Conservation (phyloP, 2,329 filamentous ascomycete genomes). For the Rhexocercosporidium sp. region DNA sequence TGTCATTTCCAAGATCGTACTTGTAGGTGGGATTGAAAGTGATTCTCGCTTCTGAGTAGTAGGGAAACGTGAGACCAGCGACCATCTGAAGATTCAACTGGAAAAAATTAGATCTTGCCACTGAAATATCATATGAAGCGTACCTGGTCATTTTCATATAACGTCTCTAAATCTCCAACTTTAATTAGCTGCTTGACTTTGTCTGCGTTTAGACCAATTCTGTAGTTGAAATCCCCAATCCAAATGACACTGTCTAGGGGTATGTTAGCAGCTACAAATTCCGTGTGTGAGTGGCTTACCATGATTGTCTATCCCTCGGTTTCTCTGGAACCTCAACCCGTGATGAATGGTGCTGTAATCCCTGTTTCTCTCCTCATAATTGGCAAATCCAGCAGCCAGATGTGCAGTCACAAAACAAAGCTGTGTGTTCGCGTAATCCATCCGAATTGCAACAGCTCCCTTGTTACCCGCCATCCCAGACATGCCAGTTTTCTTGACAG, state of each 20-base stretch:
- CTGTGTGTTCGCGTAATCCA: conserved; percentile 91
- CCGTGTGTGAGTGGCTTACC: conserved; percentile 50
- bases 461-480: conserved; percentile 99
- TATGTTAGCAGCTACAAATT: conserved; percentile 32
- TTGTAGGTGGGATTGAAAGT: conserved; percentile 95
- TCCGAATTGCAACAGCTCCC: conserved; percentile 92
- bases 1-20: conserved; percentile 86
- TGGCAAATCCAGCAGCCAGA: conserved; percentile 92
- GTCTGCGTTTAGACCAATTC: conserved; percentile 84
- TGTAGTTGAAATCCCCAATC: conserved; percentile 98
- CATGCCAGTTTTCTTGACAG: conserved; percentile 91
- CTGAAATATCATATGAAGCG: conserved; percentile 17
- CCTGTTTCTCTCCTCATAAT: conserved; percentile 93
- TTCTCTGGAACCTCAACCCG: conserved; percentile 88
- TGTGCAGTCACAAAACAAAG: conserved; percentile 97
- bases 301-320: conserved; percentile 89
- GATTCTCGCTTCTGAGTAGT: conserved; percentile 89
- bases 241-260: conserved; percentile 76
- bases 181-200: conserved; percentile 76
- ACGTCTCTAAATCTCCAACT: conserved; percentile 71
- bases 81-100: conserved; percentile 96
- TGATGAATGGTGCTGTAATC: conserved; percentile 76
- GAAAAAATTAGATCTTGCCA: neutral
- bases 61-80: conserved; percentile 84
- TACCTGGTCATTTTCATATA: conserved; percentile 93